A percentile compares a stretch with the other conserved stretches of the same genome.
Evolutionary conservation across 352 stramenopile genomes (phyloP).

Genomic region (Phytophthora pistaciae): DNA sequence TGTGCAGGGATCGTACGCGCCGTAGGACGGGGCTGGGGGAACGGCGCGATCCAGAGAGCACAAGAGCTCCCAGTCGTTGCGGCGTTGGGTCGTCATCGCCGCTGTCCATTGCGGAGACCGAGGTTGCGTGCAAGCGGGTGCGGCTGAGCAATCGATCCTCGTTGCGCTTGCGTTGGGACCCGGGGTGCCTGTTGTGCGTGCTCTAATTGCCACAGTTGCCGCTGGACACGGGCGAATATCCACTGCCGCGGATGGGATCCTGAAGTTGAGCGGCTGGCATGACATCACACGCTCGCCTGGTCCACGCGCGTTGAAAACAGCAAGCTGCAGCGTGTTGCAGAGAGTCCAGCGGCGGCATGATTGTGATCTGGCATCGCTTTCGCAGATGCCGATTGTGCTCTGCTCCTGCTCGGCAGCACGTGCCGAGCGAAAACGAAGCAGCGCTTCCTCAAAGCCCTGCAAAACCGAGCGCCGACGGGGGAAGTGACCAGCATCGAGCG

Average conservation of each 20-base stretch:
- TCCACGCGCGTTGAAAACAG: slow-evolving; percentile 18
- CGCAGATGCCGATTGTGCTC: slow-evolving; percentile 30
- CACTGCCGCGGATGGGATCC: slow-evolving; percentile 7
- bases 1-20: slow-evolving; percentile 19
- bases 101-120: slow-evolving; percentile 4
- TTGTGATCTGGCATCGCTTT: slow-evolving; percentile 26
- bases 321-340: slow-evolving; percentile 8
- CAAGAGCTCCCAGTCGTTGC: neutral
- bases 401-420: slow-evolving; percentile 28
- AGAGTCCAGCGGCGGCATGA: slow-evolving; percentile 13
- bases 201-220: neutral
- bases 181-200: neutral
- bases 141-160: slow-evolving; percentile 7
- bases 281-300: slow-evolving; percentile 38
- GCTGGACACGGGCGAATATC: neutral
- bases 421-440: slow-evolving; percentile 35
- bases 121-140: neutral
- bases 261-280: slow-evolving; percentile 35
- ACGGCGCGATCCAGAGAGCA: slow-evolving; percentile 23
- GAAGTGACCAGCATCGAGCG: neutral
- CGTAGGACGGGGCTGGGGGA: slow-evolving; percentile 25
- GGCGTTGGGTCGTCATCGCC: slow-evolving; percentile 4
- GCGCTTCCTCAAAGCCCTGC: slow-evolving; percentile 12
- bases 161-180: neutral
- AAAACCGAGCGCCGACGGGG: neutral